A percentile compares a stretch with the other conserved stretches of the same genome.
phyloP scores from a whole-genome alignment of 2,329 filamentous ascomycete species.

The Fusarium beomiforme region DNA sequence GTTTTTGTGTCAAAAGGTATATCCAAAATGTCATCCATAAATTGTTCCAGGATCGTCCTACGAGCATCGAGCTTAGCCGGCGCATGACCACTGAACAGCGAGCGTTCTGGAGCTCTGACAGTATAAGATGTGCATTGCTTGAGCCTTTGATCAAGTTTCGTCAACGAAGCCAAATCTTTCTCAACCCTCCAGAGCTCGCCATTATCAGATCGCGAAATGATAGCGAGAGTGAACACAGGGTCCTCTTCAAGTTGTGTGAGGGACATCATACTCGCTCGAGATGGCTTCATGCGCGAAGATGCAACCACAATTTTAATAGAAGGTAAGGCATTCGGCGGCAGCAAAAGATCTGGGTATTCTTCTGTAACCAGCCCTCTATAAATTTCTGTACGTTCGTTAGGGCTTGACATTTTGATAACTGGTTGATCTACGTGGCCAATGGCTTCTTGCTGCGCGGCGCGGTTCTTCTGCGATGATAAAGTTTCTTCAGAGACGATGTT shows the following conservation, averaged over 20 bases:
- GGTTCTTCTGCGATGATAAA: slow-evolving; percentile 17
- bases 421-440: slow-evolving; percentile 26
- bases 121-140: slow-evolving; percentile 78
- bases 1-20: slow-evolving; percentile 81
- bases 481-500: slow-evolving; percentile 18
- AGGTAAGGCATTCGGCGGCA: slow-evolving; percentile 88
- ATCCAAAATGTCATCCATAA: slow-evolving; percentile 86
- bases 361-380: slow-evolving; percentile 84
- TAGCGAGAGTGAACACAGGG: slow-evolving; percentile 89
- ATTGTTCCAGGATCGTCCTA: slow-evolving; percentile 80
- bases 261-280: slow-evolving; percentile 83
- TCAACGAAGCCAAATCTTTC: slow-evolving; percentile 85
- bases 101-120: slow-evolving; percentile 82
- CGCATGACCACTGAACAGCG: slow-evolving; percentile 89
- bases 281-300: slow-evolving; percentile 94
- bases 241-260: slow-evolving; percentile 87
- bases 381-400: slow-evolving; percentile 62
- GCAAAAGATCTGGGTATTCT: slow-evolving; percentile 84
- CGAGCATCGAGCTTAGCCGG: slow-evolving; percentile 93
- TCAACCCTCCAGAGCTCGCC: slow-evolving; percentile 93
- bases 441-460: slow-evolving; percentile 6
- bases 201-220: slow-evolving; percentile 79
- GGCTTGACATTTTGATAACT: slow-evolving; percentile 48
- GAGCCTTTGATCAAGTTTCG: slow-evolving; percentile 83
- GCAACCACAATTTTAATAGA: slow-evolving; percentile 88